Evolutionary conservation across 192 early-diverging fungal genomes (phyloP).

Genomic region (Spinellus fusiger): DNA sequence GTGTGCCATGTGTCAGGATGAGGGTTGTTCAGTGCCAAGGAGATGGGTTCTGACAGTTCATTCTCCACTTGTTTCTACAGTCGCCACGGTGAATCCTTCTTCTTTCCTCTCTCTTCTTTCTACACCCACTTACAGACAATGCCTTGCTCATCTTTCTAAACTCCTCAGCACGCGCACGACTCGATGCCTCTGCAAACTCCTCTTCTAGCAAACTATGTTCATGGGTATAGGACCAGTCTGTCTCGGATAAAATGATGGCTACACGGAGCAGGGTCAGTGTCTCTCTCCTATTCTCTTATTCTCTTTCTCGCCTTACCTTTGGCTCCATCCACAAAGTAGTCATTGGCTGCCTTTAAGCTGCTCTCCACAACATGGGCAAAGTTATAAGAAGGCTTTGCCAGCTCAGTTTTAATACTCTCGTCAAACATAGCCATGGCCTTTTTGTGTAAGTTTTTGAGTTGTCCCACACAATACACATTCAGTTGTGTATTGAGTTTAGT

Average conservation of each 20-base stretch:
- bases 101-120: constrained; percentile 28
- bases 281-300: background rate
- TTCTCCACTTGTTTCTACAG: constrained; percentile 43
- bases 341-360: constrained; percentile 38
- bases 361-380: constrained; percentile 59
- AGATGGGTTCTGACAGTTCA: constrained; percentile 63
- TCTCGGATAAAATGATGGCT: constrained; percentile 51
- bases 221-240: constrained; percentile 66
- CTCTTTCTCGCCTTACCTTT: constrained; percentile 17
- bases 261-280: background rate
- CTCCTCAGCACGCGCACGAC: constrained; percentile 58
- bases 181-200: constrained; percentile 56
- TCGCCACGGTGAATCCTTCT: background rate
- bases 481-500: constrained; percentile 71
- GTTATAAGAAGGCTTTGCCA: constrained; percentile 33
- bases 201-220: constrained; percentile 49
- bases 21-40: constrained; percentile 64
- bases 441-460: constrained; percentile 84
- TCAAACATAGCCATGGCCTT: constrained; percentile 65
- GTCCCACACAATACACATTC: constrained; percentile 74
- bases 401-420: constrained; percentile 12
- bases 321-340: constrained; percentile 45
- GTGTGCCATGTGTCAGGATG: constrained; percentile 63
- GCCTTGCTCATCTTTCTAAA: constrained; percentile 57
- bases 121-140: constrained; percentile 26